phyloP scores from a whole-genome alignment of 352 stramenopile species.

The Nothophytophthora sp. region DNA sequence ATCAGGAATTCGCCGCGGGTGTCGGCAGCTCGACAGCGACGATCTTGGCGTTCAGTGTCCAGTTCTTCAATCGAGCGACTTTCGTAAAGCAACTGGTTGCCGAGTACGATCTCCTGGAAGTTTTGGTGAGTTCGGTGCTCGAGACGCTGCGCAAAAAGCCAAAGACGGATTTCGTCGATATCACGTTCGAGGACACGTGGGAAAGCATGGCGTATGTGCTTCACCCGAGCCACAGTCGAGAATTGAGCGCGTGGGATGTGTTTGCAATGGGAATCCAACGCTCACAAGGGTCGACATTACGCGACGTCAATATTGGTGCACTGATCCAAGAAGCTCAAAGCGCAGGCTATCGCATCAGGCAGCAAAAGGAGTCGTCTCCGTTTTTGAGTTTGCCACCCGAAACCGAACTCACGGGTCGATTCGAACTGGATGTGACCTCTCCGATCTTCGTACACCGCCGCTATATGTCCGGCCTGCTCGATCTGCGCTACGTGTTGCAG shows the following conservation, averaged over 20 bases:
- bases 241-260: slow-evolving; percentile 66
- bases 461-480: slow-evolving; percentile 96
- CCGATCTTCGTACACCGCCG: slow-evolving; percentile 93
- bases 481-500: slow-evolving; percentile 98
- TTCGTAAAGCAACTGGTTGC: slow-evolving; percentile 92
- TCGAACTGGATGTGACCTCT: slow-evolving; percentile 83
- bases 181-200: slow-evolving; percentile 49
- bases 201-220: slow-evolving; percentile 44
- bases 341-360: slow-evolving; percentile 40
- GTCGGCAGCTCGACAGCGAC: slow-evolving; percentile 87
- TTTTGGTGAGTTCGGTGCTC: slow-evolving; percentile 67
- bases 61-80: slow-evolving; percentile 98
- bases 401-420: slow-evolving; percentile 62
- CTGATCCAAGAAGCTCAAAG: slow-evolving; percentile 46
- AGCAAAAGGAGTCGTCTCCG: slow-evolving; percentile 34
- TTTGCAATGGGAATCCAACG: slow-evolving; percentile 66
- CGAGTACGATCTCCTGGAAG: slow-evolving; percentile 74
- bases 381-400: slow-evolving; percentile 56
- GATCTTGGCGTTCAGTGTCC: slow-evolving; percentile 93
- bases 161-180: slow-evolving; percentile 42
- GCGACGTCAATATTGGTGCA: slow-evolving; percentile 47
- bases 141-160: slow-evolving; percentile 67
- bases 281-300: slow-evolving; percentile 34
- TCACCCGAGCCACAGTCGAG: slow-evolving; percentile 28
- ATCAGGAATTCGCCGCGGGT: slow-evolving; percentile 73